Percentiles rank a stretch among this genome's conserved stretches.
These are phyloP conservation scores for Gamsiella multidivaricata DNA, from an alignment of 192 early-diverging fungal species.

Conservation along the genomic window DNA sequence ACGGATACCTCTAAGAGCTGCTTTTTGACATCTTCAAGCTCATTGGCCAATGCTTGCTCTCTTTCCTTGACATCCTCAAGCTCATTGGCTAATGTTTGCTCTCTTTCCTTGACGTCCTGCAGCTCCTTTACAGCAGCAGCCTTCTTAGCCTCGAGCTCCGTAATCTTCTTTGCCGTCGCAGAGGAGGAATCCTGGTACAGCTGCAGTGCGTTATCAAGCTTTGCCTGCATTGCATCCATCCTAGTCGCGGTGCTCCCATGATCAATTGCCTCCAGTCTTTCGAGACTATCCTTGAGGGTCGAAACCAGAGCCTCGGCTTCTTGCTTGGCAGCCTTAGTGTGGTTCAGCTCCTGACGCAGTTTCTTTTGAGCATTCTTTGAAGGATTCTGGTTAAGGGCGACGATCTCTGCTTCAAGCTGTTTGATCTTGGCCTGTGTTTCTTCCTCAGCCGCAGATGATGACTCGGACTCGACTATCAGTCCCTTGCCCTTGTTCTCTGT, in stretches of 20 bases:
- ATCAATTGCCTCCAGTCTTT: constrained; percentile 18
- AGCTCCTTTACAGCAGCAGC: constrained; percentile 7
- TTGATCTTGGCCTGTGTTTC: constrained; percentile 25
- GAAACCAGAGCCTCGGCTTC: constrained; percentile 38
- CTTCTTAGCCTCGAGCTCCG: constrained; percentile 23
- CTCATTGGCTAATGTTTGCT: constrained; percentile 36
- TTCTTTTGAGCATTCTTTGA: constrained; percentile 52
- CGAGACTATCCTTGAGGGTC: constrained; percentile 28
- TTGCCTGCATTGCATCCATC: too few relatives aligned
- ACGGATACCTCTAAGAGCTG: neutral
- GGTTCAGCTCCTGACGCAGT: constrained; percentile 47
- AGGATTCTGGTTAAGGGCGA: constrained; percentile 19
- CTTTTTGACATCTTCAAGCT: constrained; percentile 50
- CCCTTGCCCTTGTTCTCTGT: neutral
- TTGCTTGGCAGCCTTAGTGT: constrained; percentile 46
- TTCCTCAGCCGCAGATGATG: constrained; percentile 1
- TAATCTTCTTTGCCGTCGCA: constrained; percentile 1
- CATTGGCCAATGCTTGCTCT: constrained; percentile 30
- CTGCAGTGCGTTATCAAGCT: neutral
- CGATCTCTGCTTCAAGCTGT: constrained; percentile 37
- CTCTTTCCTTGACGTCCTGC: constrained; percentile 5
- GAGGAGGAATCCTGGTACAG: neutral
- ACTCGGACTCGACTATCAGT: neutral
- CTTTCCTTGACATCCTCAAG: constrained; percentile 14
- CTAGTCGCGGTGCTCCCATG: too few relatives aligned